A percentile compares a stretch with the other conserved stretches of the same genome.
These are phyloP conservation scores for Boletellus ananas DNA, from an alignment of 768 basidiomycete species.

Conservation along the genomic window DNA sequence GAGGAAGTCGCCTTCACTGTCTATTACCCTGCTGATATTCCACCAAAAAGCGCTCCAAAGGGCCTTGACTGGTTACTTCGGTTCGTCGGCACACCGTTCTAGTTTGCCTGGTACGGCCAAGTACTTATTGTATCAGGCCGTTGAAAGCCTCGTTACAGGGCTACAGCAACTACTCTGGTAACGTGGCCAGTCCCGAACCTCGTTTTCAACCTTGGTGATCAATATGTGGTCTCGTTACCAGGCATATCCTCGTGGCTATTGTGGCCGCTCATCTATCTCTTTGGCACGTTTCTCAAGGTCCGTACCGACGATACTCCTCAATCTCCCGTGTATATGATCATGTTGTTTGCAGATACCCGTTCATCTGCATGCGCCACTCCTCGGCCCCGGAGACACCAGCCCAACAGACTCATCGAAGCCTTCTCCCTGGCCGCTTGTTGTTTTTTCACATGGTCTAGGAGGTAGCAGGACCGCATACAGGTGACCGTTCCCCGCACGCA, in stretches of 20 bases:
- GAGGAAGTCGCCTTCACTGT: constrained; percentile 63
- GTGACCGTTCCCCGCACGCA: constrained; percentile 24
- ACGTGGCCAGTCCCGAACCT: constrained; percentile 1
- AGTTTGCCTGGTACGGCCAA: constrained; percentile 1
- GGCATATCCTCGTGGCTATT: constrained; percentile 29
- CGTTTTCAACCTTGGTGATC: background rate
- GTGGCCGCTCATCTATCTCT: constrained; percentile 50
- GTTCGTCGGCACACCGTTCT: constrained; percentile 32
- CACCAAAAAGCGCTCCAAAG: constrained; percentile 25
- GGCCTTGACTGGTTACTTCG: constrained; percentile 57
- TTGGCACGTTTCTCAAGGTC: constrained; percentile 48
- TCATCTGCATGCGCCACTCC: constrained; percentile 51
- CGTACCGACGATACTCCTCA: background rate
- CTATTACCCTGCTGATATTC: constrained; percentile 57
- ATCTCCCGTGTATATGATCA: background rate
- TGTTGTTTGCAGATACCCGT: constrained; percentile 47
- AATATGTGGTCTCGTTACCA: background rate
- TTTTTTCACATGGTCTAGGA: constrained; percentile 84
- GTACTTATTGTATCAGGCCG: constrained; percentile 29
- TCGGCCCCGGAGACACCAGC: constrained; percentile 23
- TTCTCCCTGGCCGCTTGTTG: constrained; percentile 67
- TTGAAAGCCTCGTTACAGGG: constrained; percentile 44
- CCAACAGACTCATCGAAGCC: constrained; percentile 5
- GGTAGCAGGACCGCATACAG: constrained; percentile 72
- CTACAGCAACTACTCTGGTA: constrained; percentile 48